Evolutionary conservation across 116 monocot species (phyloP).

Genomic region (Iris pallida): DNA sequence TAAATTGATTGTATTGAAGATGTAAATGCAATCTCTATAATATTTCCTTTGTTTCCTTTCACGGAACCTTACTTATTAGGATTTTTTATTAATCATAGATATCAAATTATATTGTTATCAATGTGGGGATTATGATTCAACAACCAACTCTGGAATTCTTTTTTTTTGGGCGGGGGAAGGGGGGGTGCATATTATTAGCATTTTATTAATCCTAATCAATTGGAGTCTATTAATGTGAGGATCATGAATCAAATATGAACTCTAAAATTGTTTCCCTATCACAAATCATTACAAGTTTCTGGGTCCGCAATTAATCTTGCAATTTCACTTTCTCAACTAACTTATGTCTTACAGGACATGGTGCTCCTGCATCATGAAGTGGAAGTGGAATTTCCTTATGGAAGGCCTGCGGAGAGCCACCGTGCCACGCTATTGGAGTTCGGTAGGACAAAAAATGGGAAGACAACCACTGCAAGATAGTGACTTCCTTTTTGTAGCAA

Average conservation of each 20-base stretch:
- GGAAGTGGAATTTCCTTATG: conserved; percentile 72
- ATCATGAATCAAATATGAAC: background rate
- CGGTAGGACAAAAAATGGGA: conserved; percentile 71
- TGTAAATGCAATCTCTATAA: too few species aligned
- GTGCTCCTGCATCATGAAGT: conserved; percentile 95
- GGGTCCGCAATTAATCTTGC: too few species aligned
- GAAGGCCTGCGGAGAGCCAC: conserved; percentile 51
- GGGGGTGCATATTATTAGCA: background rate
- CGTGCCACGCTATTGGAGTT: conserved; percentile 78
- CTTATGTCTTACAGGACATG: conserved; percentile 59
- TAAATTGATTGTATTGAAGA: too few species aligned
- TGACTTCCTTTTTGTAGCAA: too few species aligned
- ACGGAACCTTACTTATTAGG: too few species aligned
- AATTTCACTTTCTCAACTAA: conserved; percentile 30
- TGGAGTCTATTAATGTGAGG: background rate
- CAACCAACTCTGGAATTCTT: background rate
- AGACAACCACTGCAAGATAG: conserved; percentile 61
- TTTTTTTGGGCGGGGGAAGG: too few species aligned
- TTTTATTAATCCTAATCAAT: background rate
- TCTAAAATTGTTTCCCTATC: too few species aligned
- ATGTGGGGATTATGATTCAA: too few species aligned
- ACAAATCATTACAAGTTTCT: too few species aligned
- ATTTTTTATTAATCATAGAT: too few species aligned
- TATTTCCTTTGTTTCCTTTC: too few species aligned
- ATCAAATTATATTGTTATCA: too few species aligned